Percentiles rank a stretch among this genome's conserved stretches.
phyloP scores from a whole-genome alignment of 495 filamentous ascomycete species.

The Hapsidospora chrysogenum region DNA sequence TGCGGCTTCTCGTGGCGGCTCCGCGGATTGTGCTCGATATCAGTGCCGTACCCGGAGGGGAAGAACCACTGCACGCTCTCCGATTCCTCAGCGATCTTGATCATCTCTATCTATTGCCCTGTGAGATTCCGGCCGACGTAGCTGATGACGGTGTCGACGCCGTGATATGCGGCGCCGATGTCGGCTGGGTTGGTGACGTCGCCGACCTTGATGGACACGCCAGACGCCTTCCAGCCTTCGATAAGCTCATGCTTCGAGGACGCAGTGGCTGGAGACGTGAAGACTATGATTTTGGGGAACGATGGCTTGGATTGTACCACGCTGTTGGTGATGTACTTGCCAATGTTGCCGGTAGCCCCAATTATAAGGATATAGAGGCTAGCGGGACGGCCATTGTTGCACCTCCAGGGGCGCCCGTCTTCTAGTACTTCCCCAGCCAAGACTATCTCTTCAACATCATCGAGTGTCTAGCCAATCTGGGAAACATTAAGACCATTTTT shows the following conservation, averaged over 20 bases:
- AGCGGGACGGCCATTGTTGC: no score
- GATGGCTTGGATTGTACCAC: slow-evolving; percentile 34
- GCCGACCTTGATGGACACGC: slow-evolving; percentile 42
- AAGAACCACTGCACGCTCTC: slow-evolving; percentile 46
- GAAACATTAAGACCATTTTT: slow-evolving; percentile 5
- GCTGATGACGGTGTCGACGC: slow-evolving; percentile 50
- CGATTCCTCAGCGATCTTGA: slow-evolving; percentile 38
- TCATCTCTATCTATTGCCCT: slow-evolving; percentile 37
- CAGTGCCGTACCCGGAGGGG: slow-evolving; percentile 60
- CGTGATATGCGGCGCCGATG: slow-evolving; percentile 34
- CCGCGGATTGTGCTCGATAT: slow-evolving; percentile 46
- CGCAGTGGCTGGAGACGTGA: slow-evolving; percentile 41
- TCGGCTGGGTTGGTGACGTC: slow-evolving; percentile 35
- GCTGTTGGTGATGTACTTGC: slow-evolving; percentile 42
- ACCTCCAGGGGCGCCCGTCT: no score
- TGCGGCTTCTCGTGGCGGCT: slow-evolving; percentile 49
- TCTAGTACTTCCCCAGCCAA: slow-evolving; percentile 4
- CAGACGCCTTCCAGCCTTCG: slow-evolving; percentile 27
- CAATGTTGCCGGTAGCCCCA: slow-evolving; percentile 54
- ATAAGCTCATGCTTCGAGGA: slow-evolving; percentile 29
- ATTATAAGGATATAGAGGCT: slow-evolving; percentile 49
- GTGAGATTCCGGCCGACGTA: slow-evolving; percentile 43
- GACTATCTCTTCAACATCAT: slow-evolving; percentile 6
- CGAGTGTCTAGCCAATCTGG: slow-evolving; percentile 4
- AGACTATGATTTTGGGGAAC: slow-evolving; percentile 39